Conservation (phyloP, 495 filamentous ascomycete species). For the Podospora comata region DNA sequence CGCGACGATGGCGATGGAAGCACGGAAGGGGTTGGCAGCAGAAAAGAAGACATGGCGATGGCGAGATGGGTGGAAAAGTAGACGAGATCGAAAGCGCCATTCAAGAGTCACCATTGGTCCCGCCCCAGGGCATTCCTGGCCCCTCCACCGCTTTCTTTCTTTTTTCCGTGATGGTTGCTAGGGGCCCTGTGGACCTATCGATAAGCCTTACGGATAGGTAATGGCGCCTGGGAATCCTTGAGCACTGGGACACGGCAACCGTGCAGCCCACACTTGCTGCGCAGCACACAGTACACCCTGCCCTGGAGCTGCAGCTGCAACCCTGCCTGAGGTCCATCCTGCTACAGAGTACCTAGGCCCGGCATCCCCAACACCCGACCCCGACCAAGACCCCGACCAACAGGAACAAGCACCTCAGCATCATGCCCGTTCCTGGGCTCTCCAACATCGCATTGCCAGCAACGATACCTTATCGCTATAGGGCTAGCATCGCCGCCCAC, state of each 20-base stretch:
- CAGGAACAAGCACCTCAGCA: too few species aligned
- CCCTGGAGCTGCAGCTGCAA: too few species aligned
- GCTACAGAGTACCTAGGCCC: too few species aligned
- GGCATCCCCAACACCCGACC: too few species aligned
- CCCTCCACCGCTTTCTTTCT: not conserved
- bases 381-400: too few species aligned
- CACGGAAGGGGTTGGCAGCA: not conserved
- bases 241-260: too few species aligned
- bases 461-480: not conserved
- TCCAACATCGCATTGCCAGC: not conserved
- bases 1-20: not conserved
- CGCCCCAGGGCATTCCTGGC: too few species aligned
- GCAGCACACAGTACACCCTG: too few species aligned
- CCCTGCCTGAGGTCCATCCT: too few species aligned
- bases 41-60: constrained; percentile 3
- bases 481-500: not conserved
- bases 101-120: not conserved
- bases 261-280: too few species aligned
- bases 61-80: not conserved
- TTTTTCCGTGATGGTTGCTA: not conserved
- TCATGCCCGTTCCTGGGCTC: not conserved
- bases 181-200: constrained; percentile 5
- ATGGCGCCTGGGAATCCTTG: too few species aligned
- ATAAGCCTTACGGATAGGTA: not conserved
- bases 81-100: not conserved